Base-by-base conservation (phyloP, 2,329 filamentous ascomycete species). In the Chrysoporthe cubensis region DNA sequence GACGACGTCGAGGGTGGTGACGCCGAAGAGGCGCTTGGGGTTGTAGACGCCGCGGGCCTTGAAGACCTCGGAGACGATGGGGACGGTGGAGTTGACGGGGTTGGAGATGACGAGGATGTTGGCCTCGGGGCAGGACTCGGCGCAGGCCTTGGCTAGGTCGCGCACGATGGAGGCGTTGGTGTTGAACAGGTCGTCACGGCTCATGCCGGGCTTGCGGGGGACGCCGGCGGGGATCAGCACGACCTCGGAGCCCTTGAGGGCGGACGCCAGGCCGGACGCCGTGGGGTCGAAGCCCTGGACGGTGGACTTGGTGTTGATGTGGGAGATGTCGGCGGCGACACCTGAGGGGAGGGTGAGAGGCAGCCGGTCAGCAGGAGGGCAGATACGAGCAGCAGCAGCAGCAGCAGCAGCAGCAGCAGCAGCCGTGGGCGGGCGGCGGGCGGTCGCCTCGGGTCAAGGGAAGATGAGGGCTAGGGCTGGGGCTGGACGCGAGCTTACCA, bases 91-190 rank as follows among this genome's bases (percentile, higher is more conserved):
- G 93, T 99, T 99, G 85, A 99, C 94, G 71, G 96, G 96, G 90
- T 99, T 99, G 83, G 94, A 89, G 85, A 99, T 99, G 87, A 99
- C 89, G 80, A 98, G 90, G 81, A 98, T 87, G 85, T 97, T 97
- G 83, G 96, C 96, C 73, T 97, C 87, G 77, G 96, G 96, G 79
- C 91, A 88, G 75, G 92, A 88, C 78, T 97, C 90, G 78, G 96
- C 96, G 78, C 89, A 90, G 77, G 94, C 94, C 89, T 97, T 97
- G 85, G 95, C 94, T 74, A 99, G 90, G 84, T 98, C 96, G 79
- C 95, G 94, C 81, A 99, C 96, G 82, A 99, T 99, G 80, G 93
- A 97, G 82, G 96, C 96, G 84, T 99, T 99, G 88, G 95, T 99
- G 90, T 98, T 98, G 94, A 99, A 99, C 73, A 99, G 91, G 81